These are phyloP conservation scores for Colletotrichum liaoningense DNA, from an alignment of 2,329 filamentous ascomycete genomes.

Conservation along the genomic window DNA sequence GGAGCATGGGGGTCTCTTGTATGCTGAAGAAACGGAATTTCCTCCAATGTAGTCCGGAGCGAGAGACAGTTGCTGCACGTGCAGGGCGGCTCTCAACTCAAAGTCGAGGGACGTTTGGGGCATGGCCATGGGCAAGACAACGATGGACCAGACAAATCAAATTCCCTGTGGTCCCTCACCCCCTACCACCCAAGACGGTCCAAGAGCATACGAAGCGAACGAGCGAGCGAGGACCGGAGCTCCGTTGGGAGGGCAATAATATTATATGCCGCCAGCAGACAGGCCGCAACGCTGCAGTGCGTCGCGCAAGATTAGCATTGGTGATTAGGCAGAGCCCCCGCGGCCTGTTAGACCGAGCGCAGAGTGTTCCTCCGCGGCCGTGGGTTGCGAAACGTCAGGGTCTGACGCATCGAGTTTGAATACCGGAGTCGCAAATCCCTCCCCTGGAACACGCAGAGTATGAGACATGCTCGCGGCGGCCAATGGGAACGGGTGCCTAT, in stretches of 20 bases:
- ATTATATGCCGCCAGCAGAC: slow-evolving; percentile 15
- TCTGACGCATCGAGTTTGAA: slow-evolving; percentile 35
- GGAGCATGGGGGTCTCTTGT: slow-evolving; percentile 22
- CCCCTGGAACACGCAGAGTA: slow-evolving; percentile 36
- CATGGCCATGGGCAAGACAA: not conserved
- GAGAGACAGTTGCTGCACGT: slow-evolving; percentile 26
- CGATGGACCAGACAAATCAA: not conserved
- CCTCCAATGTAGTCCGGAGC: slow-evolving; percentile 24
- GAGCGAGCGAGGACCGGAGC: slow-evolving; percentile 29
- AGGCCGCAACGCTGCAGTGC: not conserved
- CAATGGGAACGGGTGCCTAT: slow-evolving; percentile 35
- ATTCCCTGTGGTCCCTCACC: not conserved
- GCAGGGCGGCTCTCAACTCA: slow-evolving; percentile 17
- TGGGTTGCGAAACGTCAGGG: slow-evolving; percentile 35
- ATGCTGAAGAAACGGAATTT: slow-evolving; percentile 28
- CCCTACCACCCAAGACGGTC: not conserved
- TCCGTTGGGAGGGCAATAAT: slow-evolving; percentile 27
- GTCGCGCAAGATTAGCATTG: slow-evolving; percentile 7
- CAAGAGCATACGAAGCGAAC: slow-evolving; percentile 16
- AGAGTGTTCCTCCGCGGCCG: slow-evolving; percentile 30
- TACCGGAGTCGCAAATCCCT: slow-evolving; percentile 36
- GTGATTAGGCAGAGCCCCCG: slow-evolving; percentile 14
- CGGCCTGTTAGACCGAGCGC: slow-evolving; percentile 33
- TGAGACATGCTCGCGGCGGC: slow-evolving; percentile 33
- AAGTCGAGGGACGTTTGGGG: not conserved